These are phyloP conservation scores for Choiromyces venosus DNA, from an alignment of 495 filamentous ascomycete species.

Conservation along the genomic window DNA sequence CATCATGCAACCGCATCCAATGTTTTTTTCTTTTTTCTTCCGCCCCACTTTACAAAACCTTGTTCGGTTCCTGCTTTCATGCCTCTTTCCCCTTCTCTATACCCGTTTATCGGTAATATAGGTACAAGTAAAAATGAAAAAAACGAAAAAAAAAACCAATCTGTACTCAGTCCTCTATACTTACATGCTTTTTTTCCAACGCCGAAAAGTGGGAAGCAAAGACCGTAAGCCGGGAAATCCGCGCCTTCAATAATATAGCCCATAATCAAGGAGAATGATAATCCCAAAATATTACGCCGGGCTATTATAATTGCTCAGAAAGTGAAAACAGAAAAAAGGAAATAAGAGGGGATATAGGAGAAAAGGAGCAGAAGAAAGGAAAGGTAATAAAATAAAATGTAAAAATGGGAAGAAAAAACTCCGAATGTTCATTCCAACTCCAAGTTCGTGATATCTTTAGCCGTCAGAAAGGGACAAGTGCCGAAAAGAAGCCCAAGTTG, in stretches of 20 bases:
- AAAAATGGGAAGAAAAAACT: conserved; percentile 5
- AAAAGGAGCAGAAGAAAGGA: background rate
- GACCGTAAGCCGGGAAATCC: background rate
- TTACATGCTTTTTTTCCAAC: background rate
- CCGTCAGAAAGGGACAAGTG: conserved; percentile 27
- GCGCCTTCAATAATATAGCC: background rate
- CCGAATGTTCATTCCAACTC: conserved; percentile 3
- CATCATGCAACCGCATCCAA: background rate
- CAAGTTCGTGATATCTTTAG: conserved; percentile 15
- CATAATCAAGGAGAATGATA: background rate
- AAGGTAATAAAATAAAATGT: background rate
- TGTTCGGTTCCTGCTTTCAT: background rate
- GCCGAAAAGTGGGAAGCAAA: background rate
- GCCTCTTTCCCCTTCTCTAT: background rate
- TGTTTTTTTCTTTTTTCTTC: background rate
- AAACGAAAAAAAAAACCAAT: background rate
- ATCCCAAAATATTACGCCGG: background rate
- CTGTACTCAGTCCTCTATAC: background rate
- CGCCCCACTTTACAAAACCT: background rate
- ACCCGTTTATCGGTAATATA: background rate
- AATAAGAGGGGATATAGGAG: background rate
- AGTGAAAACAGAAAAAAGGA: background rate
- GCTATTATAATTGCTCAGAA: background rate
- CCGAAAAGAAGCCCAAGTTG: conserved; percentile 17
- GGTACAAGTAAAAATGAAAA: background rate